These are phyloP conservation scores for Coniochaeta pulveracea DNA, from an alignment of 2,329 filamentous ascomycete genomes.

Conservation along the genomic window DNA sequence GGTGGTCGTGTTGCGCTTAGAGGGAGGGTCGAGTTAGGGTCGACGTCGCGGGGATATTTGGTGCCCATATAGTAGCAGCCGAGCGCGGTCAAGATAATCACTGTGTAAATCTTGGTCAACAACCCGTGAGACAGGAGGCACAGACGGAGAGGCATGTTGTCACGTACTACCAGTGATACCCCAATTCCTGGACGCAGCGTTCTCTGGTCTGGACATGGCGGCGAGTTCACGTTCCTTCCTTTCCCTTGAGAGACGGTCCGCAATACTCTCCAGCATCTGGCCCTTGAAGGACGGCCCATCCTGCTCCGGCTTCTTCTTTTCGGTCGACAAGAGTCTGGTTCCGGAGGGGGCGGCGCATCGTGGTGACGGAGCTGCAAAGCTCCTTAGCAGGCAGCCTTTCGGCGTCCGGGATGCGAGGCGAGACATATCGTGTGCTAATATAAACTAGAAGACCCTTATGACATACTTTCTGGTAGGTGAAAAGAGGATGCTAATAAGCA, in stretches of 20 bases:
- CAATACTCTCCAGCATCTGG: conserved; percentile 42
- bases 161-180: conserved; percentile 34
- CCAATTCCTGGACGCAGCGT: conserved; percentile 25
- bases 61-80: conserved; percentile 49
- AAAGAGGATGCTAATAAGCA: no score
- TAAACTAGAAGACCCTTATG: no score
- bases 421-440: no score
- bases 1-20: conserved; percentile 38
- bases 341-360: conserved; percentile 6
- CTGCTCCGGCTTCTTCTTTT: conserved; percentile 3
- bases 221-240: conserved; percentile 32
- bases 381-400: conserved; percentile 9
- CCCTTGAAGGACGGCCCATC: conserved; percentile 30
- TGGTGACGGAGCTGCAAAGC: conserved; percentile 6
- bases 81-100: conserved; percentile 38
- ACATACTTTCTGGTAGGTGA: no score
- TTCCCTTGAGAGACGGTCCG: conserved; percentile 35
- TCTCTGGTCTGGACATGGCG: conserved; percentile 25
- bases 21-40: conserved; percentile 47
- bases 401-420: conserved; percentile 14
- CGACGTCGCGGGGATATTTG: conserved; percentile 36
- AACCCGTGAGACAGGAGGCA: conserved; percentile 2
- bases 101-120: conserved; percentile 19
- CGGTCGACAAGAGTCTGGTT: conserved; percentile 9
- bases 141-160: conserved; percentile 1